A percentile compares a stretch with the other conserved stretches of the same genome.
These are phyloP conservation scores for Aspergillus chevalieri DNA, from an alignment of 2,329 filamentous ascomycete genomes.

Conservation along the genomic window DNA sequence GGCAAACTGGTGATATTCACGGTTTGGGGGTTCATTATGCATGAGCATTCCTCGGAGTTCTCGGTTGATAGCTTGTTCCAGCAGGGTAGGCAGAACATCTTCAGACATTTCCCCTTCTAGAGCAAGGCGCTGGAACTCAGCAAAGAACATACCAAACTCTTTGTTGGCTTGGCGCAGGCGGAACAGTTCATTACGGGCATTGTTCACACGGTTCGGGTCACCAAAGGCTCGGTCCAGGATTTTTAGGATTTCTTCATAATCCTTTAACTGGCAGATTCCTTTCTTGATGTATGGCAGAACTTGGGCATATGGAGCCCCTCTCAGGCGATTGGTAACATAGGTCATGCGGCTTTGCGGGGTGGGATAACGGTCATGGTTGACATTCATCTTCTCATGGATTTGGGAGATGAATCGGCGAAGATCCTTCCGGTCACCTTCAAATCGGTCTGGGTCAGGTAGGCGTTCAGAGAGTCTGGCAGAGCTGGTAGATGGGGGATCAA, in stretches of 20 bases:
- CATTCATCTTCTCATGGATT: not conserved
- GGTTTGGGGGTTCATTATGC: not conserved
- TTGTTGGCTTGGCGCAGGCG: not conserved
- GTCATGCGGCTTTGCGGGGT: no score
- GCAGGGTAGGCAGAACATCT: not conserved
- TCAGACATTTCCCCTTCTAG: not conserved
- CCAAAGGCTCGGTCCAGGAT: no score
- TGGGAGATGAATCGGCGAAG: not conserved
- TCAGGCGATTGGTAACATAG: no score
- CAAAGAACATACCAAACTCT: not conserved
- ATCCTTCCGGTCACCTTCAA: not conserved
- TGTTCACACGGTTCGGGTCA: no score
- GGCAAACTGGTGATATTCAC: not conserved
- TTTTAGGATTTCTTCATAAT: no score
- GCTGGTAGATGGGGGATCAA: not conserved
- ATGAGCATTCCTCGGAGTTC: not conserved
- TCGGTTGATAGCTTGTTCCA: not conserved
- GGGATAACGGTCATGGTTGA: no score
- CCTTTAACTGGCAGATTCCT: no score
- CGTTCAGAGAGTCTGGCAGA: not conserved
- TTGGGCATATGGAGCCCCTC: no score
- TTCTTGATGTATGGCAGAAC: no score
- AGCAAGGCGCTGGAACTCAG: not conserved
- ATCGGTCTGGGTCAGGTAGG: not conserved
- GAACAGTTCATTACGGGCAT: not conserved